These are phyloP conservation scores for Pistacia vera DNA, from an alignment of 345 rosid genomes.

Conservation along the genomic window DNA sequence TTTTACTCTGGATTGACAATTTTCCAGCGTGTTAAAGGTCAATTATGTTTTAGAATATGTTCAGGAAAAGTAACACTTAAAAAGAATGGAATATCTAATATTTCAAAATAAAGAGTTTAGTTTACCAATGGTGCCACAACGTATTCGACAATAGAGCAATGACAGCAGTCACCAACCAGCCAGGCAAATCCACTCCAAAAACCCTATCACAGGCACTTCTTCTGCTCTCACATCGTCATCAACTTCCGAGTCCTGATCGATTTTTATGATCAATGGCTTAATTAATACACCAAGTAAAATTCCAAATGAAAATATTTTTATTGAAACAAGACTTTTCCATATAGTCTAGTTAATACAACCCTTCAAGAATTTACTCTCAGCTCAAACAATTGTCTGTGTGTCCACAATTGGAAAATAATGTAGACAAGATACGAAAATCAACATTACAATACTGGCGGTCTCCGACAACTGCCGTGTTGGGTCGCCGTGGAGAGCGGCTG, in stretches of 20 bases:
- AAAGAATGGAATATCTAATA: too few species aligned
- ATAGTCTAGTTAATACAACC: too few species aligned
- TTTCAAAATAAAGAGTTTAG: background rate
- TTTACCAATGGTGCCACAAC: constrained; percentile 79
- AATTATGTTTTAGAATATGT: too few species aligned
- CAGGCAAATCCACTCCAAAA: constrained; percentile 83
- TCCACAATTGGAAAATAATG: constrained; percentile 76
- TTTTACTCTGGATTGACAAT: background rate
- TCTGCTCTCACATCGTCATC: constrained; percentile 39
- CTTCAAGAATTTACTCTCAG: constrained; percentile 32
- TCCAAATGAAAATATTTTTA: too few species aligned
- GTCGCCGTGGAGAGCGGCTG: constrained; percentile 27
- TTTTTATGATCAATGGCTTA: too few species aligned
- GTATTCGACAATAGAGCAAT: constrained; percentile 73
- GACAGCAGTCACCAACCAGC: constrained; percentile 79
- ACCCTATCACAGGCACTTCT: constrained; percentile 72
- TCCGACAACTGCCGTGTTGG: constrained; percentile 65
- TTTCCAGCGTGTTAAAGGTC: background rate
- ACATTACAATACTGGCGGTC: constrained; percentile 85
- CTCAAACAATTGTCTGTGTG: constrained; percentile 74
- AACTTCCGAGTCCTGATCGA: constrained; percentile 47
- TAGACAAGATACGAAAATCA: constrained; percentile 68
- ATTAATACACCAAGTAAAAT: background rate
- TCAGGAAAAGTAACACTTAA: too few species aligned
- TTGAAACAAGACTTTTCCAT: background rate